Evolutionary conservation across 1,139 yeast species (phyloP).

Genomic region (Saccharomycopsis hybrid): DNA sequence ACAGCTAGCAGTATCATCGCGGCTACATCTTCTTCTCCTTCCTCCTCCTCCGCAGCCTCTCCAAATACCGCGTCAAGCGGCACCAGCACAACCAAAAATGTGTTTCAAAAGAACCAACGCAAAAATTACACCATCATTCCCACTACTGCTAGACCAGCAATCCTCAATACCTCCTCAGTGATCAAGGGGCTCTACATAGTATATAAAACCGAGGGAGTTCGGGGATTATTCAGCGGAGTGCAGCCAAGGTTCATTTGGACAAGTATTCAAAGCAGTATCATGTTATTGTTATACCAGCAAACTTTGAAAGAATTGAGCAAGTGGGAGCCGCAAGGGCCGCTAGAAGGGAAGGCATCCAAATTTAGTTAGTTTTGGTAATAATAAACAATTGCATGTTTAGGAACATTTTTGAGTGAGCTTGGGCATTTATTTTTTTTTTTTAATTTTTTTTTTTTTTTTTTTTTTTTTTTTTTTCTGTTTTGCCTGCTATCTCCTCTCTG

Average conservation of each 20-base stretch:
- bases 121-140: constrained; percentile 19
- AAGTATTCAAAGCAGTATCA: constrained; percentile 87
- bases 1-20: neutral
- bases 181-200: constrained; percentile 58
- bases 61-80: constrained; percentile 6
- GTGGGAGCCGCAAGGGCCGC: too few species aligned
- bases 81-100: too few species aligned
- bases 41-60: constrained; percentile 23
- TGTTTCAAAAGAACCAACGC: neutral
- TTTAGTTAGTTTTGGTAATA: too few species aligned
- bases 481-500: too few species aligned
- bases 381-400: too few species aligned
- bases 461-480: too few species aligned
- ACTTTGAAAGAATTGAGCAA: constrained; percentile 27
- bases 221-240: constrained; percentile 86
- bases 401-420: too few species aligned
- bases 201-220: constrained; percentile 65
- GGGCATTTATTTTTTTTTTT: too few species aligned
- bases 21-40: constrained; percentile 17
- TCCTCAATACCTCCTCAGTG: constrained; percentile 48
- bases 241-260: constrained; percentile 98
- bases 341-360: too few species aligned
- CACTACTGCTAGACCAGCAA: constrained; percentile 27
- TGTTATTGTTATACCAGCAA: constrained; percentile 79
- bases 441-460: too few species aligned